phyloP scores from a whole-genome alignment of 1,139 yeast genomes.

The Diutina sp. region DNA sequence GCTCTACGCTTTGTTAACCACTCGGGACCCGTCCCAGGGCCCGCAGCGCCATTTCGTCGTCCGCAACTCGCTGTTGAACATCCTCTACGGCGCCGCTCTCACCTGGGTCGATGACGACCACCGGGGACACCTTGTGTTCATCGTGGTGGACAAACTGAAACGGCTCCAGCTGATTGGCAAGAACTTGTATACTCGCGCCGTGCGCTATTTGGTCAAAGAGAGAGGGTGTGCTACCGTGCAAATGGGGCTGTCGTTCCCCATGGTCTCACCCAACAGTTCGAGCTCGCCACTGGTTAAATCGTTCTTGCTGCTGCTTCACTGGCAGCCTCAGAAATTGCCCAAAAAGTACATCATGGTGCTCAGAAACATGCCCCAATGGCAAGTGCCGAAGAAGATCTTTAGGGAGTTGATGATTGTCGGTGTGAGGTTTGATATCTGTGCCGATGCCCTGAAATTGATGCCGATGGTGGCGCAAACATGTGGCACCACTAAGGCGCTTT shows the following conservation, averaged over 20 bases:
- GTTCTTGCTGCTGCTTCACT: conserved; percentile 11
- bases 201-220: conserved; percentile 36
- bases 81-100: conserved; percentile 43
- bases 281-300: conserved; percentile 13
- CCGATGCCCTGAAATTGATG: conserved; percentile 24
- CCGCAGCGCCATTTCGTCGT: conserved; percentile 44
- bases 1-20: not conserved
- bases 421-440: conserved; percentile 43
- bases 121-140: conserved; percentile 34
- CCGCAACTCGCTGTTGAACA: conserved; percentile 43
- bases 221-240: conserved; percentile 27
- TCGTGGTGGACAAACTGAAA: conserved; percentile 45
- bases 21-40: conserved; percentile 1
- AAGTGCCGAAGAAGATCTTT: conserved; percentile 41
- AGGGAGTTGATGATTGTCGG: conserved; percentile 49
- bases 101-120: conserved; percentile 37
- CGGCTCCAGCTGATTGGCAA: conserved; percentile 48
- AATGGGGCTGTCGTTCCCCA: conserved; percentile 43
- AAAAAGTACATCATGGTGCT: conserved; percentile 20
- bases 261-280: conserved; percentile 17
- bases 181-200: conserved; percentile 42
- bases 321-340: not conserved
- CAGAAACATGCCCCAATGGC: conserved; percentile 30
- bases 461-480: conserved; percentile 9
- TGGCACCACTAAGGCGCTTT: conserved; percentile 9